Conservation (phyloP, 108 stramenopile genomes). For the Cyclotella sp. region DNA sequence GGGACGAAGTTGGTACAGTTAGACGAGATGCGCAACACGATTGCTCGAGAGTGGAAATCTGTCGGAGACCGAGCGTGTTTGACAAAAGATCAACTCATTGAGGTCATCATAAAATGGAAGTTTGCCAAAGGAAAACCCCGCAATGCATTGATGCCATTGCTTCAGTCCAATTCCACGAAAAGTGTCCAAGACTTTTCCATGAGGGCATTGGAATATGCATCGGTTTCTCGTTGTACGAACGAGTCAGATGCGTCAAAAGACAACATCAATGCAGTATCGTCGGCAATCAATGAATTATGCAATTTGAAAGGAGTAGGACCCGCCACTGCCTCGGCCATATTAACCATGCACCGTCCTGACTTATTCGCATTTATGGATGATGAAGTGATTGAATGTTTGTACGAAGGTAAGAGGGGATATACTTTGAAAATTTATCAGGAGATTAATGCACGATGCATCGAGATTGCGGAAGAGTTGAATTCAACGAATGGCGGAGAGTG, state of each 20-base stretch:
- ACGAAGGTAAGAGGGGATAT: constrained; percentile 67
- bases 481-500: constrained; percentile 31
- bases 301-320: constrained; percentile 74
- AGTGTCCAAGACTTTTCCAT: constrained; percentile 39
- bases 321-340: constrained; percentile 72
- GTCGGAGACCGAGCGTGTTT: constrained; percentile 7
- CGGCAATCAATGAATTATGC: constrained; percentile 50
- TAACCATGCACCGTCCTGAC: constrained; percentile 60
- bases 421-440: constrained; percentile 62
- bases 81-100: constrained; percentile 65
- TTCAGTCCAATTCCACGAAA: constrained; percentile 57
- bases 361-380: constrained; percentile 86
- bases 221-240: neutral
- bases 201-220: constrained; percentile 44
- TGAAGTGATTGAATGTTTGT: constrained; percentile 80
- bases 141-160: constrained; percentile 51
- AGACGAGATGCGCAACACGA: constrained; percentile 31
- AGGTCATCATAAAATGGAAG: constrained; percentile 74
- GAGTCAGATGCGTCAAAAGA: neutral
- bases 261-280: constrained; percentile 9
- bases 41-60: neutral
- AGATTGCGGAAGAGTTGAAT: constrained; percentile 52
- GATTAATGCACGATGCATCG: constrained; percentile 53
- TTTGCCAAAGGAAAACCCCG: constrained; percentile 82
- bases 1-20: constrained; percentile 35